Percentiles rank a stretch among this genome's conserved stretches.
phyloP scores from a whole-genome alignment of 2,329 filamentous ascomycete genomes.

The Ophiostoma novo-ulmi region DNA sequence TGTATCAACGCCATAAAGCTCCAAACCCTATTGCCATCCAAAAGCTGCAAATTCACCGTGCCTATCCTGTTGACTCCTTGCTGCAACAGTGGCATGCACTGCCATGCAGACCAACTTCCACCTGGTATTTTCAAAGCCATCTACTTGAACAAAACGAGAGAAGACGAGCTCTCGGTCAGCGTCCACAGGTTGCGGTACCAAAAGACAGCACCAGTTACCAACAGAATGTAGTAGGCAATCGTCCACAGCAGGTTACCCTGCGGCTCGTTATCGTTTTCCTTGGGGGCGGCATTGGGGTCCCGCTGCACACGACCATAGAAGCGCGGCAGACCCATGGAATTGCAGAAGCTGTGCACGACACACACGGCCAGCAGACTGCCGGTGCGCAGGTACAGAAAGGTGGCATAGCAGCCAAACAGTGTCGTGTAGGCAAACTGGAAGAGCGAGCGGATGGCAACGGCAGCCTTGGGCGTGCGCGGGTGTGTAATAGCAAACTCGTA shows the following conservation, averaged over 20 bases:
- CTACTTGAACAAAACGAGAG: slow-evolving; percentile 36
- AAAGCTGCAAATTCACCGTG: not conserved
- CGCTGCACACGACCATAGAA: slow-evolving; percentile 71
- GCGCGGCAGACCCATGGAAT: slow-evolving; percentile 81
- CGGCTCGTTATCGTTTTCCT: slow-evolving; percentile 12
- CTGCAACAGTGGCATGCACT: not conserved
- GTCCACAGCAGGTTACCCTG: slow-evolving; percentile 56
- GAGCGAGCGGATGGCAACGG: slow-evolving; percentile 64
- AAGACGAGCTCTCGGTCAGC: slow-evolving; percentile 60
- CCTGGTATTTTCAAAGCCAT: not conserved
- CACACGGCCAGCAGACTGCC: slow-evolving; percentile 74
- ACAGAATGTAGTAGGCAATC: slow-evolving; percentile 68
- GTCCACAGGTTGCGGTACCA: slow-evolving; percentile 70
- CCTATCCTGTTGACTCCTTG: not conserved
- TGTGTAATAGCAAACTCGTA: slow-evolving; percentile 87
- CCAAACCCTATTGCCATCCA: not conserved
- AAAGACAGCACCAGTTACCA: slow-evolving; percentile 63
- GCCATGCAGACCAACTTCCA: not conserved
- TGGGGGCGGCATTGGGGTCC: slow-evolving; percentile 13
- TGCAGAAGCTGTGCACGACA: slow-evolving; percentile 81
- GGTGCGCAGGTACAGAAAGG: slow-evolving; percentile 81
- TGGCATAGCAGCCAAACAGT: slow-evolving; percentile 87
- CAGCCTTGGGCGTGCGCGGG: slow-evolving; percentile 59
- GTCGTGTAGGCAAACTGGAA: slow-evolving; percentile 89
- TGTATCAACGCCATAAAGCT: not conserved